These are phyloP conservation scores for Lachnellula suecica DNA, from an alignment of 2,329 filamentous ascomycete genomes.

Conservation along the genomic window DNA sequence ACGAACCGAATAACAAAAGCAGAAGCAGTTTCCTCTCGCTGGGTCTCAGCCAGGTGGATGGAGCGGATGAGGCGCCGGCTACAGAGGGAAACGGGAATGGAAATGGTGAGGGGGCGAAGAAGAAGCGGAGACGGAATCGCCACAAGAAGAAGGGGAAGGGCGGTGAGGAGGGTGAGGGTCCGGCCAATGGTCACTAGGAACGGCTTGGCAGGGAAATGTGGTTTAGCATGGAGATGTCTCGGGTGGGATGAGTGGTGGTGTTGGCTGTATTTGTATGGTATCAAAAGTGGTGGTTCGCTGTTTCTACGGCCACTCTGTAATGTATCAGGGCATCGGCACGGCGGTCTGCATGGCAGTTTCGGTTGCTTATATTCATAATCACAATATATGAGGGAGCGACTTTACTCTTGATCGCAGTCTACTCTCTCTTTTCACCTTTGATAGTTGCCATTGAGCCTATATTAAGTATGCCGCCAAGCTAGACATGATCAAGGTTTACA, in stretches of 20 bases:
- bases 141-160: constrained; percentile 29
- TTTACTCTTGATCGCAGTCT: too few species aligned
- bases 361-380: too few species aligned
- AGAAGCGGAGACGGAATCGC: constrained; percentile 25
- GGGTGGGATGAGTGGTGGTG: not conserved
- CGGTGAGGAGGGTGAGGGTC: constrained; percentile 15
- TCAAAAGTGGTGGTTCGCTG: not conserved
- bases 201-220: not conserved
- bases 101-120: constrained; percentile 24
- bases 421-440: too few species aligned
- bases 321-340: not conserved
- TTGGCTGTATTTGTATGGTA: not conserved
- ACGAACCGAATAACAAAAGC: constrained; percentile 1
- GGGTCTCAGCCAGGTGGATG: not conserved
- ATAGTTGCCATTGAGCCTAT: too few species aligned
- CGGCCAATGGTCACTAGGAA: constrained; percentile 1
- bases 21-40: not conserved
- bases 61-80: constrained; percentile 1
- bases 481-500: too few species aligned
- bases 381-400: too few species aligned
- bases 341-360: too few species aligned
- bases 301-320: too few species aligned
- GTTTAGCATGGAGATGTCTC: too few species aligned
- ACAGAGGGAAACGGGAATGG: not conserved
- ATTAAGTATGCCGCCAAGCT: too few species aligned